phyloP scores from a whole-genome alignment of 345 rosid species.

The Mercurialis annua region DNA sequence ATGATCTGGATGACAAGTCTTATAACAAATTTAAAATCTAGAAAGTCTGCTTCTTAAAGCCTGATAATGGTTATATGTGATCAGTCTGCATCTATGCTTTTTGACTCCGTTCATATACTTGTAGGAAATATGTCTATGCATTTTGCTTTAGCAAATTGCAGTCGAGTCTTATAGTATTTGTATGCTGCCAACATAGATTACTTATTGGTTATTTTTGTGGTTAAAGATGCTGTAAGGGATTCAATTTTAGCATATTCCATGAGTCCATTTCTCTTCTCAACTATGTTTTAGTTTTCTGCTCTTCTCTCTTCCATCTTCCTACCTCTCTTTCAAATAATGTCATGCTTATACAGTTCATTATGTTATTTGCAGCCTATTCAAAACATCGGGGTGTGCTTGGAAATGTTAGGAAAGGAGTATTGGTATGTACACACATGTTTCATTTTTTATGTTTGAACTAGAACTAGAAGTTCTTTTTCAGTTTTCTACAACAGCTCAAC shows the following conservation, averaged over 20 bases:
- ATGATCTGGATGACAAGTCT: not conserved
- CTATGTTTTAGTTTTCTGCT: not conserved
- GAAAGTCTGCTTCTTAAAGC: not conserved
- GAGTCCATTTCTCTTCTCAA: not conserved
- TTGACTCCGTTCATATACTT: not conserved
- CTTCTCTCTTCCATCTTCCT: too few species aligned
- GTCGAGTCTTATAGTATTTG: not conserved
- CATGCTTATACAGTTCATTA: conserved; percentile 13
- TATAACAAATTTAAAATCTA: not conserved
- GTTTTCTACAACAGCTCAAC: not conserved
- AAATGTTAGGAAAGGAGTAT: conserved; percentile 96
- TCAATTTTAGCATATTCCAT: not conserved
- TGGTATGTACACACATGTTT: conserved; percentile 48
- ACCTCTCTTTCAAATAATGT: not conserved
- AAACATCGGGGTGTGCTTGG: conserved; percentile 88
- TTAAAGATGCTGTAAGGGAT: too few species aligned
- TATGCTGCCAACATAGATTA: too few species aligned
- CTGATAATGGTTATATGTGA: too few species aligned
- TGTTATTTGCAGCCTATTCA: conserved; percentile 60
- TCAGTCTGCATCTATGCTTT: not conserved
- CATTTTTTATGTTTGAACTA: not conserved
- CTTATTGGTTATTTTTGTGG: too few species aligned
- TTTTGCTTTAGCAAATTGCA: not conserved
- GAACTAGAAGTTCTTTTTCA: not conserved
- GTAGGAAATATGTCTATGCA: too few species aligned